Percentiles rank a stretch among this genome's conserved stretches.
Evolutionary conservation across 2,329 filamentous ascomycete species (phyloP).

Genomic region (Huntiella moniliformis): DNA sequence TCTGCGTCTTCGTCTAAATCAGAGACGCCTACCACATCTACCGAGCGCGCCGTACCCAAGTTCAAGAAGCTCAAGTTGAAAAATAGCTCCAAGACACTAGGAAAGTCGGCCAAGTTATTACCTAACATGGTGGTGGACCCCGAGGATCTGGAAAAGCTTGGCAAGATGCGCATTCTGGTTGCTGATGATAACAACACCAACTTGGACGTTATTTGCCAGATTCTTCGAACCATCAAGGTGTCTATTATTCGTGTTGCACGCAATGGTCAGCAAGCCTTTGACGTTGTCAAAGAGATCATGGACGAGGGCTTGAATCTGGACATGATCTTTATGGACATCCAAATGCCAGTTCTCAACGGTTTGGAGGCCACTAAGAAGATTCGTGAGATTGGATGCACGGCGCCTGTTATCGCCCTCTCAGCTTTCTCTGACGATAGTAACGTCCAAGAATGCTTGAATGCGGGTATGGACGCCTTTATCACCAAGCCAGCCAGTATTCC

Average conservation of each 20-base stretch:
- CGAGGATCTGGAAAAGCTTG: background rate
- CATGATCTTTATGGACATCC: conserved; percentile 89
- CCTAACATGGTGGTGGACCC: too few relatives aligned
- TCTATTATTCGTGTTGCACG: conserved; percentile 78
- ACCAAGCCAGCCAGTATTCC: conserved; percentile 45
- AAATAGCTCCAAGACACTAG: too few relatives aligned
- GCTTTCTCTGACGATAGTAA: conserved; percentile 86
- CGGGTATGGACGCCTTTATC: conserved; percentile 83
- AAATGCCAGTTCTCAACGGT: conserved; percentile 87
- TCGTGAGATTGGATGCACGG: conserved; percentile 66
- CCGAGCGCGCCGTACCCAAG: too few relatives aligned
- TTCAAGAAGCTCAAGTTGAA: too few relatives aligned
- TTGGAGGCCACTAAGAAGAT: conserved; percentile 74
- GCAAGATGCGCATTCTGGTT: conserved; percentile 53
- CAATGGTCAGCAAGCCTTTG: conserved; percentile 72
- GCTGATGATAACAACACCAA: conserved; percentile 51
- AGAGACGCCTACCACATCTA: too few relatives aligned
- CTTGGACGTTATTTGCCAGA: conserved; percentile 38
- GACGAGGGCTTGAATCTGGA: conserved; percentile 54
- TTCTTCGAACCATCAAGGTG: conserved; percentile 60
- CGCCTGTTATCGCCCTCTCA: conserved; percentile 77
- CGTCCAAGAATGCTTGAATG: conserved; percentile 67
- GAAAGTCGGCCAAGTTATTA: too few relatives aligned
- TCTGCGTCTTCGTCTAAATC: too few relatives aligned
- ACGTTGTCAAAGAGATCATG: conserved; percentile 70